Evolutionary conservation across 2,329 filamentous ascomycete genomes (phyloP).

Genomic region (Penicillium expansum): DNA sequence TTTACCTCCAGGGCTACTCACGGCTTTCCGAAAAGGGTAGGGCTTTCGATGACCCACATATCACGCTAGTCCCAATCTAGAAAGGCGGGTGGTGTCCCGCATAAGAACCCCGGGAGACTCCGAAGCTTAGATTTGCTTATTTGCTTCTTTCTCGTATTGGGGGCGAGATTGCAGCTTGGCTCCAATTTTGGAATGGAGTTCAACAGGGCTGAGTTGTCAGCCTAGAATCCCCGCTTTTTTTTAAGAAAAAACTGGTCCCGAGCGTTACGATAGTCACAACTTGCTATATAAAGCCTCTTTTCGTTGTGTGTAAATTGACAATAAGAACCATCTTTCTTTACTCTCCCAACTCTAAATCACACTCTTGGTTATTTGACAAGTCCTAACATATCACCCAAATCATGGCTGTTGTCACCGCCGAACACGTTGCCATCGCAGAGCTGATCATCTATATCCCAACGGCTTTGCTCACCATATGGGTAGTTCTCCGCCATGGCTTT

Average conservation of each 20-base stretch:
- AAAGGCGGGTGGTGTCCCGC: neutral
- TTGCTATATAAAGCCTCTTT: neutral
- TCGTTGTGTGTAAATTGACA: no score
- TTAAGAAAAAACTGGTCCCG: neutral
- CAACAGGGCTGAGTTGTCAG: neutral
- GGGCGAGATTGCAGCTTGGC: neutral
- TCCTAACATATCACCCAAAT: neutral
- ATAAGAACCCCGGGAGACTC: neutral
- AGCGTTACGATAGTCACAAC: neutral
- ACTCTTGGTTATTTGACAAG: neutral
- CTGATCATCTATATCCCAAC: slow-evolving; percentile 7
- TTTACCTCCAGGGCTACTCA: no score
- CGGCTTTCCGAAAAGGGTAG: no score
- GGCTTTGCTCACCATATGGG: slow-evolving; percentile 1
- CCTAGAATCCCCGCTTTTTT: neutral
- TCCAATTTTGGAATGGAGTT: neutral
- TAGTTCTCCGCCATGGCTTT: slow-evolving; percentile 8
- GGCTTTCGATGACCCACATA: neutral
- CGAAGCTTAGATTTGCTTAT: neutral
- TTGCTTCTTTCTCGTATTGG: neutral
- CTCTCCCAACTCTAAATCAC: neutral
- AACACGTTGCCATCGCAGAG: slow-evolving; percentile 7
- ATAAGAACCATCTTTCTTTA: neutral
- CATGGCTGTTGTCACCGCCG: slow-evolving; percentile 1
- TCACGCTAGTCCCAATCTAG: neutral